Evolutionary conservation across 164 flowering plant species (phyloP).

Genomic region (Akebia trifoliata): DNA sequence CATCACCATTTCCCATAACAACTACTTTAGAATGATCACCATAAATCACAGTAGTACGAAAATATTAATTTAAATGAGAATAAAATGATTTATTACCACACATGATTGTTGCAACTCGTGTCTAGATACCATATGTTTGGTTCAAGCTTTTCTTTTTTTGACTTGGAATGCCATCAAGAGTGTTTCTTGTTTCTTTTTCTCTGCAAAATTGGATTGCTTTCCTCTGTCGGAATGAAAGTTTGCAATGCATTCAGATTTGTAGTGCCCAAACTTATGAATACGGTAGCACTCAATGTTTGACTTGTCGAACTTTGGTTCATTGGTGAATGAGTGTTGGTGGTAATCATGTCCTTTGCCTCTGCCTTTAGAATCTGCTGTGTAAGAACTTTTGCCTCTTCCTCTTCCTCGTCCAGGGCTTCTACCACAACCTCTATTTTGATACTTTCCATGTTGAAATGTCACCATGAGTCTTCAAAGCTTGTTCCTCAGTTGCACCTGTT

Average conservation of each 20-base stretch:
- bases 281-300: conserved; percentile 1
- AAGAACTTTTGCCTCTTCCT: background rate
- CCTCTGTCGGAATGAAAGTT: background rate
- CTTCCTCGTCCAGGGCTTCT: background rate
- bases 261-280: background rate
- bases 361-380: background rate
- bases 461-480: background rate
- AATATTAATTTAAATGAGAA: too few species aligned
- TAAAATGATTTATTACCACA: too few species aligned
- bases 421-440: background rate
- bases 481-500: background rate
- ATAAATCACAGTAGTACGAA: too few species aligned
- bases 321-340: background rate
- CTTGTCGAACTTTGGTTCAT: too few species aligned
- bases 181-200: too few species aligned
- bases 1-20: too few species aligned
- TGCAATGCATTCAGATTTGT: background rate
- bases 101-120: too few species aligned
- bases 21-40: too few species aligned
- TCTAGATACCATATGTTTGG: too few species aligned
- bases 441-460: background rate
- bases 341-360: background rate
- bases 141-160: background rate
- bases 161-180: background rate
- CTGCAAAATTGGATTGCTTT: background rate